Conservation (phyloP, 169 alveolate species). For the Amoebophrya sp. region DNA sequence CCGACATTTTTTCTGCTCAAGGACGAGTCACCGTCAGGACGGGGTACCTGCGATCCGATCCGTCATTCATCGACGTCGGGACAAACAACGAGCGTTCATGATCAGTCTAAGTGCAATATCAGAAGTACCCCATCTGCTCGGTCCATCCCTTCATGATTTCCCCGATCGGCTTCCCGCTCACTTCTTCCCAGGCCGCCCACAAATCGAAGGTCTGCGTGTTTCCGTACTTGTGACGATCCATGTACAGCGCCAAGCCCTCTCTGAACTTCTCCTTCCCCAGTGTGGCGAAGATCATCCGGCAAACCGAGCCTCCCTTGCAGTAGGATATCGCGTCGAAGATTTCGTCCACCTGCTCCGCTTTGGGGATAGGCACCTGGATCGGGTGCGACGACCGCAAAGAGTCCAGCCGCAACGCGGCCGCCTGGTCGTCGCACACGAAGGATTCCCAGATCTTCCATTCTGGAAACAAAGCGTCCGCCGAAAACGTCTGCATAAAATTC, state of each 20-base stretch:
- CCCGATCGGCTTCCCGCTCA: conserved; percentile 24
- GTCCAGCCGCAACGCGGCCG: conserved; percentile 27
- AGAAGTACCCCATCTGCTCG: conserved; percentile 31
- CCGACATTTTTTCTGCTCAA: too few species aligned
- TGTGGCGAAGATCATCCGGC: conserved; percentile 44
- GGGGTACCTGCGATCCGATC: too few species aligned
- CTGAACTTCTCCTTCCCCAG: conserved; percentile 39
- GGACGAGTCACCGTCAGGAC: too few species aligned
- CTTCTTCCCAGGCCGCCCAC: conserved; percentile 28
- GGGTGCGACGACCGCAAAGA: conserved; percentile 31
- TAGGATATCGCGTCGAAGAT: conserved; percentile 62
- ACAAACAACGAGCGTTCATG: too few species aligned
- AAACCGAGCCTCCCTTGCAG: conserved; percentile 60
- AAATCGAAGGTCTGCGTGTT: conserved; percentile 25
- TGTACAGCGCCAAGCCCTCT: conserved; percentile 26
- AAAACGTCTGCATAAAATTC: conserved; percentile 43
- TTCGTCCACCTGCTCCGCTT: conserved; percentile 30
- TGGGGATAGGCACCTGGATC: conserved; percentile 30
- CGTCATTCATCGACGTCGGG: too few species aligned
- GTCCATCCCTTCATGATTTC: conserved; percentile 35
- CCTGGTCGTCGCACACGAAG: conserved; percentile 21
- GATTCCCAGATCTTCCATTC: conserved; percentile 19
- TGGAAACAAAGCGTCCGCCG: conserved; percentile 25
- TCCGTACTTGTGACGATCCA: conserved; percentile 22
- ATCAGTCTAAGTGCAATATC: too few species aligned